A percentile compares a stretch with the other conserved stretches of the same genome.
These are phyloP conservation scores for Clitopilus hobsonii DNA, from an alignment of 768 basidiomycete species.

Conservation along the genomic window DNA sequence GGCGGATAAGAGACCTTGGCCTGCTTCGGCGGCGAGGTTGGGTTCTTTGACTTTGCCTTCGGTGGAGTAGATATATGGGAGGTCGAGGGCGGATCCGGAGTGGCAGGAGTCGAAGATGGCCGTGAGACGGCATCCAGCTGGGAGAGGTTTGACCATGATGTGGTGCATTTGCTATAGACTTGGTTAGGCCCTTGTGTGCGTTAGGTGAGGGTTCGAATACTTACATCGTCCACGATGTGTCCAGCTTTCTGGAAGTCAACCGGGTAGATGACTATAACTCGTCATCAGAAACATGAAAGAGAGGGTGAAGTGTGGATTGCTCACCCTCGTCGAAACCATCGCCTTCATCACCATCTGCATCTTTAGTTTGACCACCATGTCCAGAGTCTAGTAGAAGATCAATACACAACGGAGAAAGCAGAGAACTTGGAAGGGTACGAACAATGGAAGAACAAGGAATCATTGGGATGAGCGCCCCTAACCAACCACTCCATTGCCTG, in stretches of 20 bases:
- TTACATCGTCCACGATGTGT: conserved; percentile 87
- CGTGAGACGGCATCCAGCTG: conserved; percentile 87
- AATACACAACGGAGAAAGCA: background rate
- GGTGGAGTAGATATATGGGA: conserved; percentile 83
- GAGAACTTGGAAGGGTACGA: conserved; percentile 19
- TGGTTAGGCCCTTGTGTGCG: background rate
- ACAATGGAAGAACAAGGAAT: conserved; percentile 92
- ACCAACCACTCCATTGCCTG: conserved; percentile 92
- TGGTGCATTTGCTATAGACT: conserved; percentile 58
- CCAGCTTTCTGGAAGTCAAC: conserved; percentile 52
- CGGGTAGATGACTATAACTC: conserved; percentile 77
- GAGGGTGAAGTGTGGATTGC: background rate
- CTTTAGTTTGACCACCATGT: conserved; percentile 89
- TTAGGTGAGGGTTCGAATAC: conserved; percentile 18
- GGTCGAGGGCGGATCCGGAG: conserved; percentile 79
- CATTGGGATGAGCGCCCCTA: conserved; percentile 70
- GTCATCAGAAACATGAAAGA: background rate
- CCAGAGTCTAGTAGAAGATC: conserved; percentile 64
- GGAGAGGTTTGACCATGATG: conserved; percentile 77
- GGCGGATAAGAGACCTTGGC: conserved; percentile 79
- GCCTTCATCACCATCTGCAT: conserved; percentile 76
- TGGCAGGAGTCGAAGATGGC: conserved; percentile 85
- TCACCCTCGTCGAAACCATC: conserved; percentile 82
- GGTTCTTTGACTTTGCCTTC: conserved; percentile 96
- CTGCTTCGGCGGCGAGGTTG: conserved; percentile 83